These are phyloP conservation scores for Scutellaria baicalensis DNA, from an alignment of 257 asterid genomes.

Conservation along the genomic window DNA sequence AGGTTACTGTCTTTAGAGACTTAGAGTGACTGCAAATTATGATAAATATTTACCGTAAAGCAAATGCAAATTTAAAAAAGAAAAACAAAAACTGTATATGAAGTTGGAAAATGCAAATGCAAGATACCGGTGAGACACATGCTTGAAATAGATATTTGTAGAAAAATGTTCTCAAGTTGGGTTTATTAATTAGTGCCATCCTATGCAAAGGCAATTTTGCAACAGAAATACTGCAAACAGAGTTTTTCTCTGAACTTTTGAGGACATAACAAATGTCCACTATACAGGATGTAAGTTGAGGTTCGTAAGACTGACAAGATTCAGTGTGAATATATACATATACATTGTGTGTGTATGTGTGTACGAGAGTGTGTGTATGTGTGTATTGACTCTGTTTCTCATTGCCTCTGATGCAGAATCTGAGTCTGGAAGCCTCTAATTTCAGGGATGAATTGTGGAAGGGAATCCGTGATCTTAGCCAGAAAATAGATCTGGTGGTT, in stretches of 20 bases:
- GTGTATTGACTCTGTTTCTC: neutral
- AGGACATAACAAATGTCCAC: neutral
- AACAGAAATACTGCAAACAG: neutral
- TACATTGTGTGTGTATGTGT: no score
- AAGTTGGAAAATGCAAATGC: neutral
- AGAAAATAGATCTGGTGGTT: constrained; percentile 80
- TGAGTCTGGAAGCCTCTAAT: constrained; percentile 70
- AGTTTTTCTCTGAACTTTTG: neutral
- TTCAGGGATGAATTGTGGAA: constrained; percentile 96
- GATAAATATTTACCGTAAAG: neutral
- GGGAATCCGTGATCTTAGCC: constrained; percentile 89
- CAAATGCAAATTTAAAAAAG: neutral
- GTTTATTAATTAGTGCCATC: neutral
- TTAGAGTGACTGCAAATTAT: neutral
- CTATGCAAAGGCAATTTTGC: neutral
- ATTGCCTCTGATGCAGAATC: constrained; percentile 44
- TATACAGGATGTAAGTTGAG: neutral
- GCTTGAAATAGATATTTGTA: neutral
- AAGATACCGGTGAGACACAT: neutral
- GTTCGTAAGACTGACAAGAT: neutral
- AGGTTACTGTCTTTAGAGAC: neutral
- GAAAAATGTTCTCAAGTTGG: neutral
- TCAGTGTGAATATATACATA: no score
- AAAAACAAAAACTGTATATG: neutral
- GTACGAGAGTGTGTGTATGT: neutral